phyloP scores from a whole-genome alignment of 352 stramenopile species.

The Phytophthora pluvialis region DNA sequence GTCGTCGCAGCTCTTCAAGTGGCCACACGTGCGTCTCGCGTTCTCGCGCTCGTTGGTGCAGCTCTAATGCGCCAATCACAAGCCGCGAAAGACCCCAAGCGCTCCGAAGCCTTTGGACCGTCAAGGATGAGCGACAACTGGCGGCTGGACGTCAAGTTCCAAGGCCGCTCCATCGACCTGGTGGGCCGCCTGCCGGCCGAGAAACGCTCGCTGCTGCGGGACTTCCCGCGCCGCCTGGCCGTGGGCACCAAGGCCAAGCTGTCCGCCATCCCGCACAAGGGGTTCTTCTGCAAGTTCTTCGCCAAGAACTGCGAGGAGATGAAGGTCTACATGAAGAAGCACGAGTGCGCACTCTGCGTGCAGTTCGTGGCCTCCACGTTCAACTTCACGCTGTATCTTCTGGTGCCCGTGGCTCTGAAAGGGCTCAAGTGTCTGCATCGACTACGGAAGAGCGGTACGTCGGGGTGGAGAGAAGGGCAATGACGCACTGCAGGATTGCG shows the following conservation, averaged over 20 bases:
- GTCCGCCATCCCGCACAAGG: constrained; percentile 80
- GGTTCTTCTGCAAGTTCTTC: constrained; percentile 91
- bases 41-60: constrained; percentile 4
- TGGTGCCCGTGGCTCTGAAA: constrained; percentile 70
- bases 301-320: constrained; percentile 86
- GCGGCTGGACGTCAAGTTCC: constrained; percentile 88
- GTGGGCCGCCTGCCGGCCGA: constrained; percentile 80
- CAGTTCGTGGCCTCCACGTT: constrained; percentile 83
- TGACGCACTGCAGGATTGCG: background rate
- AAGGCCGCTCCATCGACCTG: constrained; percentile 71
- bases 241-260: constrained; percentile 85
- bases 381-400: constrained; percentile 87
- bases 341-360: constrained; percentile 84
- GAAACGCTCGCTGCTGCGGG: constrained; percentile 77
- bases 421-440: constrained; percentile 82
- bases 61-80: background rate
- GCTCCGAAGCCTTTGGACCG: background rate
- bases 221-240: constrained; percentile 79
- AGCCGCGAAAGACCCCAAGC: background rate
- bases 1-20: background rate
- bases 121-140: constrained; percentile 72
- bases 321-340: constrained; percentile 89
- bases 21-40: constrained; percentile 6
- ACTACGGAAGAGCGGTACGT: constrained; percentile 79
- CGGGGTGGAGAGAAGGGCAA: background rate